Evolutionary conservation across 345 rosid species (phyloP).

Genomic region (Eucalyptus curtisii): DNA sequence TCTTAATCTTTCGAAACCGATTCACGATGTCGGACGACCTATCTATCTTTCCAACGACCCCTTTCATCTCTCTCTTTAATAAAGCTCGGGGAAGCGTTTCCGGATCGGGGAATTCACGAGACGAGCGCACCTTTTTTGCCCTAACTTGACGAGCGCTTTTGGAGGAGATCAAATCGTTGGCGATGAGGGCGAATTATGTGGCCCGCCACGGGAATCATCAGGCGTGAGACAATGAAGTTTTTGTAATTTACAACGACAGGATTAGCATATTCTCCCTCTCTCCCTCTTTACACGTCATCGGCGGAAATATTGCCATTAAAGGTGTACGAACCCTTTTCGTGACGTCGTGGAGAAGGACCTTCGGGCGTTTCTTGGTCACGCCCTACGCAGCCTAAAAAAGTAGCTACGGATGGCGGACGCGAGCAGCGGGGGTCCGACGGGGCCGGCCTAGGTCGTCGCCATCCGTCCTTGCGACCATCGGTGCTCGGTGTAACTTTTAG

Average conservation of each 20-base stretch:
- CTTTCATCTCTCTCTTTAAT: background rate
- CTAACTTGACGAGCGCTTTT: background rate
- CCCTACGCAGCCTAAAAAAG: background rate
- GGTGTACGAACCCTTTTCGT: background rate
- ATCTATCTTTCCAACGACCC: background rate
- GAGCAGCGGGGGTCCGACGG: background rate
- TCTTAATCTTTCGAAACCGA: too few species aligned
- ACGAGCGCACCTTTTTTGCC: background rate
- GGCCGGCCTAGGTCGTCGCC: background rate
- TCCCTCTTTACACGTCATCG: background rate
- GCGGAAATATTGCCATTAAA: background rate
- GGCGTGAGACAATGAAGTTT: background rate
- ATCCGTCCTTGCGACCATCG: background rate
- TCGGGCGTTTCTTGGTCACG: background rate
- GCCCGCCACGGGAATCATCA: background rate
- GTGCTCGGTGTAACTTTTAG: background rate
- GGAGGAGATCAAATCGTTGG: background rate
- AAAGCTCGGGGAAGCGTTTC: background rate
- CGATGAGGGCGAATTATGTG: background rate
- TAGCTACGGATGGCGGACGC: background rate
- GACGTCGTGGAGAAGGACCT: background rate
- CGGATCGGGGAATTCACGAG: background rate
- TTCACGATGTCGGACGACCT: background rate
- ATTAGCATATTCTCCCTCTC: background rate
- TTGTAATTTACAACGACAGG: background rate